A percentile compares a stretch with the other conserved stretches of the same genome.
phyloP scores from a whole-genome alignment of 225 moss, liverwort and hornwort species.

The Pseudoscleropodium purum region DNA sequence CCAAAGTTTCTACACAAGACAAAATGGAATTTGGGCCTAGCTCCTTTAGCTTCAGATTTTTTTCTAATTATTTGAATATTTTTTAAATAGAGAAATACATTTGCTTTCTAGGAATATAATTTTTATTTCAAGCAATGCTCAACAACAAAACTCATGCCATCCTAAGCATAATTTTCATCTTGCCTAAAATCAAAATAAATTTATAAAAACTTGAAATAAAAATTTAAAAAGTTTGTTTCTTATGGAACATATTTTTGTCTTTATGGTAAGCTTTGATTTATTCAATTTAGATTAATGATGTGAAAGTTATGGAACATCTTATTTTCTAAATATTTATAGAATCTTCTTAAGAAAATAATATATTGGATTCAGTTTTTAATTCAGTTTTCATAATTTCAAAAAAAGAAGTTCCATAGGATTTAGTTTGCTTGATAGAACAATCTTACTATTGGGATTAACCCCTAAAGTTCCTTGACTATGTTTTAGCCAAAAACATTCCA shows the following conservation, averaged over 20 bases:
- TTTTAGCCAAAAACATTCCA: no score
- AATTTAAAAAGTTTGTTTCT: no score
- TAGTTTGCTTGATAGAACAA: no score
- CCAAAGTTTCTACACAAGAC: fast-evolving
- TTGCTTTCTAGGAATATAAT: fast-evolving
- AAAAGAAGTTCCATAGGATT: no score
- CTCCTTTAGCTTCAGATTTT: not conserved
- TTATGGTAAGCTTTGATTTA: fast-evolving
- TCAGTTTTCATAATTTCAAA: no score
- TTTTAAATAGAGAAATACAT: not conserved
- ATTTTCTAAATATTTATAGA: no score
- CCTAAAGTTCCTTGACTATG: no score
- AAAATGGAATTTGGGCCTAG: fast-evolving
- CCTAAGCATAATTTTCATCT: not conserved
- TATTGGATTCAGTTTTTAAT: no score
- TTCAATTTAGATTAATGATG: not conserved
- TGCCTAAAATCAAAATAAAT: fast-evolving
- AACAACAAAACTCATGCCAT: not conserved
- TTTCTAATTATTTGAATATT: fast-evolving
- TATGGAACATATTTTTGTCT: not conserved
- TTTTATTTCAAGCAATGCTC: not conserved
- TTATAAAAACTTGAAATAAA: no score
- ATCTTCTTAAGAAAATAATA: no score
- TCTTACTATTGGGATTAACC: no score
- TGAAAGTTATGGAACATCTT: not conserved